Percentiles rank a stretch among this genome's conserved stretches.
Evolutionary conservation across 805 yeast species (phyloP).

Genomic region (Yarrowia osloensis): DNA sequence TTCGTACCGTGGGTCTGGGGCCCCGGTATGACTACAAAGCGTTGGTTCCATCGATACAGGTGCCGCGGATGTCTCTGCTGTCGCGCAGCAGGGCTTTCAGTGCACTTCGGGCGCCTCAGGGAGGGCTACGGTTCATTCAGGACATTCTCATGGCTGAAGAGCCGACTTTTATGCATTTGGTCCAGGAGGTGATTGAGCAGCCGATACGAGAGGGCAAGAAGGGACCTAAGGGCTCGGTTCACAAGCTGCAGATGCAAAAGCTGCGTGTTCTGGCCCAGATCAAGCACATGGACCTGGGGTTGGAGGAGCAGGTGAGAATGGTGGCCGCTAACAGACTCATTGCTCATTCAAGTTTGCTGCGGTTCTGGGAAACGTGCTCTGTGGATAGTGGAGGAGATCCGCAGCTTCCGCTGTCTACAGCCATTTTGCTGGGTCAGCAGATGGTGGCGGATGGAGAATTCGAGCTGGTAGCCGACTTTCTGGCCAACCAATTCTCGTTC

Average conservation of each 20-base stretch:
- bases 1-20: conserved; percentile 13
- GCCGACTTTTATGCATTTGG: conserved; percentile 23
- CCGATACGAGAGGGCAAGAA: not conserved
- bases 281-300: conserved; percentile 6
- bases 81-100: not conserved
- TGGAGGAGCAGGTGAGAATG: conserved; percentile 20
- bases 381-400: not conserved
- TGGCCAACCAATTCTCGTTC: conserved; percentile 17
- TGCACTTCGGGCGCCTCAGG: not conserved
- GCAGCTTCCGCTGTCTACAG: conserved; percentile 7
- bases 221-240: not conserved
- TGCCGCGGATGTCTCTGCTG: not conserved
- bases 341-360: not conserved
- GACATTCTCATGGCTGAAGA: conserved; percentile 20
- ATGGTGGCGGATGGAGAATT: conserved; percentile 19
- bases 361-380: conserved; percentile 6
- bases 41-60: conserved; percentile 6
- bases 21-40: conserved; percentile 26
- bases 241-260: conserved; percentile 20
- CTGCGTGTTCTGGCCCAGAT: conserved; percentile 10
- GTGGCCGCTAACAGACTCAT: conserved; percentile 20
- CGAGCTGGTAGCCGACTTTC: conserved; percentile 23
- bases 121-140: conserved; percentile 9
- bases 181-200: conserved; percentile 26
- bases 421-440: conserved; percentile 9